Evolutionary conservation across 352 stramenopile genomes (phyloP).

Genomic region (Phytopythium cucurbitacearum): DNA sequence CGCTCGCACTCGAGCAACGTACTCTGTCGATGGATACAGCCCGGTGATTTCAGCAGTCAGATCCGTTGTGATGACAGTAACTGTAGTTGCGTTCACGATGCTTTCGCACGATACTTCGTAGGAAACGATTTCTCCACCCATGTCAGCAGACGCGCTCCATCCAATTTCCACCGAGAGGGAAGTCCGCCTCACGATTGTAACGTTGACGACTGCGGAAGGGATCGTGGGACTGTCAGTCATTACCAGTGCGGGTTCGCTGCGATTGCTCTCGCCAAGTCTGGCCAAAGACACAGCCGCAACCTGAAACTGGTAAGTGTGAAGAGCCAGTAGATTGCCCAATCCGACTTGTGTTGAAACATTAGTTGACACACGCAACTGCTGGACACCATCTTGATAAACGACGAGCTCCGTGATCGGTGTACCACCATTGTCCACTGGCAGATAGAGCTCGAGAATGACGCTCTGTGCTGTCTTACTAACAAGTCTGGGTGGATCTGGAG

Average conservation of each 20-base stretch:
- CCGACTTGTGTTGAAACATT: constrained; percentile 14
- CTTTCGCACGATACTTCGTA: constrained; percentile 30
- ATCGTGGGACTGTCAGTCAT: constrained; percentile 24
- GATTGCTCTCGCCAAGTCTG: constrained; percentile 24
- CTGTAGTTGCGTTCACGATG: not conserved
- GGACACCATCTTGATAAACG: constrained; percentile 41
- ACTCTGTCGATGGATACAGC: constrained; percentile 28
- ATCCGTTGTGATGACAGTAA: not conserved
- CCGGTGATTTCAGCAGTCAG: constrained; percentile 13
- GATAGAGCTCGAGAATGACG: constrained; percentile 25
- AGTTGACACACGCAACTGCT: constrained; percentile 13
- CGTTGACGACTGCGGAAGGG: constrained; percentile 32
- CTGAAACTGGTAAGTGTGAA: constrained; percentile 26
- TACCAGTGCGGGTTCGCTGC: constrained; percentile 18
- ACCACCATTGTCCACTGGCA: constrained; percentile 37
- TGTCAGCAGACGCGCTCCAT: constrained; percentile 36
- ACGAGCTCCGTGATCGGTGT: constrained; percentile 21
- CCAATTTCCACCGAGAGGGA: constrained; percentile 29
- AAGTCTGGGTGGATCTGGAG: constrained; percentile 19
- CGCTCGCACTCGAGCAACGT: constrained; percentile 27
- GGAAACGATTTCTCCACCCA: constrained; percentile 28
- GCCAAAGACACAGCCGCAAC: constrained; percentile 21
- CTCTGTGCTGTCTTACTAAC: constrained; percentile 21
- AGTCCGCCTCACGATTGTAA: constrained; percentile 13
- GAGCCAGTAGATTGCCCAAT: constrained; percentile 22